These are phyloP conservation scores for Prunus yedoensis DNA, from an alignment of 331 rosid species.

Conservation along the genomic window DNA sequence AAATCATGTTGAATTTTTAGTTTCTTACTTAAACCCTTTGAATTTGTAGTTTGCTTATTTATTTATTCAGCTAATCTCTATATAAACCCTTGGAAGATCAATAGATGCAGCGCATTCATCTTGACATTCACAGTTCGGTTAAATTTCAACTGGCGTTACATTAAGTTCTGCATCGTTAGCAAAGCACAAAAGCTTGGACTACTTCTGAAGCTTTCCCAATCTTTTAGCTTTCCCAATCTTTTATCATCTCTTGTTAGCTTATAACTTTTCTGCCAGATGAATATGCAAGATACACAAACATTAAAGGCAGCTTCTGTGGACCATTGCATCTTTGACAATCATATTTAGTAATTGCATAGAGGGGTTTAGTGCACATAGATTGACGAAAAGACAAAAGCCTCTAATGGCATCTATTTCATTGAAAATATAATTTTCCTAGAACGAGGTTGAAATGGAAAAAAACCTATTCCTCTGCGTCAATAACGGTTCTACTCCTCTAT, in stretches of 20 bases:
- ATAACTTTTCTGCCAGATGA: background rate
- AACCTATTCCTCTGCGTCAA: slow-evolving; percentile 28
- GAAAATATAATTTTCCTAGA: background rate
- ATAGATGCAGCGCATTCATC: no score
- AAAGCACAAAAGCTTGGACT: background rate
- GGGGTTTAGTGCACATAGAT: background rate
- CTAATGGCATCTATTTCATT: background rate
- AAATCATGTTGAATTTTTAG: background rate
- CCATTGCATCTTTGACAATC: slow-evolving; percentile 10
- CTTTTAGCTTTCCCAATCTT: no score
- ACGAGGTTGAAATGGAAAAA: slow-evolving; percentile 10
- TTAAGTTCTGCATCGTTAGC: no score
- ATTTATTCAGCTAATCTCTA: no score
- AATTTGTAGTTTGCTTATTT: no score
- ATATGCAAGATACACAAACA: background rate
- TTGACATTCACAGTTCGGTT: no score
- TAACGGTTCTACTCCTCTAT: slow-evolving; percentile 23
- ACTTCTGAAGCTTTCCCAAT: background rate
- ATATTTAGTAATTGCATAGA: background rate
- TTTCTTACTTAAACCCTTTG: background rate
- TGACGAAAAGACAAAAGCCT: background rate
- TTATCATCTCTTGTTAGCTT: background rate
- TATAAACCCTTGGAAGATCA: no score
- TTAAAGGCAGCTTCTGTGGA: background rate
- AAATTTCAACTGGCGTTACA: no score